phyloP scores from a whole-genome alignment of 129 eudicot species.

The sunflower (Helianthus annuus) region DNA sequence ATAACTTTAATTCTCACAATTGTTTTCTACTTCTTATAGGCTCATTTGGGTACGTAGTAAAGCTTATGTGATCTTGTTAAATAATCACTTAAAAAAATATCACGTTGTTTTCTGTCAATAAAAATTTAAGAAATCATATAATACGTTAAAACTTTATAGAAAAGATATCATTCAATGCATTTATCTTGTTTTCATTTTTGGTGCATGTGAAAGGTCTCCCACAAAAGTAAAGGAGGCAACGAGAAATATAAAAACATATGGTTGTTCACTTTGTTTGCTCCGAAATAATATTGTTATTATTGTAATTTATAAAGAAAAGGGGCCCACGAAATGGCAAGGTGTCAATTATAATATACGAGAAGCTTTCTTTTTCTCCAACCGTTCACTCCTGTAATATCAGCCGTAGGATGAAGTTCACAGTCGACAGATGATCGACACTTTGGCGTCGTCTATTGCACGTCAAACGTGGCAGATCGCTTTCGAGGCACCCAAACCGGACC shows the following conservation, averaged over 20 bases:
- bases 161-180: too few species aligned
- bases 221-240: conserved; percentile 31
- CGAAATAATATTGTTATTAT: conserved; percentile 31
- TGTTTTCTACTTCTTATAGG: too few species aligned
- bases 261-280: conserved; percentile 36
- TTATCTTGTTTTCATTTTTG: neutral
- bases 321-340: conserved; percentile 24
- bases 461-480: conserved; percentile 37
- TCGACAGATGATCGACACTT: conserved; percentile 20
- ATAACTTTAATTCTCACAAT: too few species aligned
- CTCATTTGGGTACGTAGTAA: too few species aligned
- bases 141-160: too few species aligned
- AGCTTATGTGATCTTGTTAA: too few species aligned
- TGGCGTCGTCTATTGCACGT: conserved; percentile 25
- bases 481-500: conserved; percentile 42
- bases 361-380: neutral
- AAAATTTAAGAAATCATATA: too few species aligned
- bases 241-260: conserved; percentile 7
- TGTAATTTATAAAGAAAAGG: conserved; percentile 8
- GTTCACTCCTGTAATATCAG: conserved; percentile 5
- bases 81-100: too few species aligned
- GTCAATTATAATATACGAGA: conserved; percentile 24
- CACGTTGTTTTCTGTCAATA: too few species aligned
- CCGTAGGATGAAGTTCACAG: conserved; percentile 20
- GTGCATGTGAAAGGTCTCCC: conserved; percentile 19